These are phyloP conservation scores for Solanum habrochaites DNA, from an alignment of 257 asterid species.

Conservation along the genomic window DNA sequence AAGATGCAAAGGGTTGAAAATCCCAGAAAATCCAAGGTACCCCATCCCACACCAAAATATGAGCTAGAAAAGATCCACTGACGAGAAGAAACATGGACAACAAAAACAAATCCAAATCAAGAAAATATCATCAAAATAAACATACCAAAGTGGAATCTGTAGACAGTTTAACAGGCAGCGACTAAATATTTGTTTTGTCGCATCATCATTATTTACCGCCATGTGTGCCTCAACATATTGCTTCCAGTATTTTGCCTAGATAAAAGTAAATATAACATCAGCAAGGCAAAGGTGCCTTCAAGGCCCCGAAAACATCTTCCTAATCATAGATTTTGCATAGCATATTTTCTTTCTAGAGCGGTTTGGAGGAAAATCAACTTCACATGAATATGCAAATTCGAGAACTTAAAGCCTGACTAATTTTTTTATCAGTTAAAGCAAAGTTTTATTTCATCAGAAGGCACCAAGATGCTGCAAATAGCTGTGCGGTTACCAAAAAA, in stretches of 20 bases:
- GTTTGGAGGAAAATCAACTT: background rate
- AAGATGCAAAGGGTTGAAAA: background rate
- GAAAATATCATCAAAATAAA: background rate
- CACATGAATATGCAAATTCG: background rate
- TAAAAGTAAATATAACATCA: background rate
- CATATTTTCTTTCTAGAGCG: background rate
- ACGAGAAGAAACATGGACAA: background rate
- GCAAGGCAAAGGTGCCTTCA: background rate
- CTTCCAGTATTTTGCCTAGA: constrained; percentile 90
- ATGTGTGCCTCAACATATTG: constrained; percentile 90
- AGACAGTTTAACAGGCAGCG: constrained; percentile 87
- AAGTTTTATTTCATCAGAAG: background rate
- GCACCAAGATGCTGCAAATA: background rate
- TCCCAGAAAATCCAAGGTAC: background rate
- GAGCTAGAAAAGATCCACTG: background rate
- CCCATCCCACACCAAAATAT: background rate
- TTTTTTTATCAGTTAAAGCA: background rate
- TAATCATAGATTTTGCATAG: background rate
- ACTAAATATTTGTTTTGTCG: constrained; percentile 74
- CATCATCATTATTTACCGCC: constrained; percentile 86
- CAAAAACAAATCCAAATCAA: background rate
- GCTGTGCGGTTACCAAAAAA: background rate
- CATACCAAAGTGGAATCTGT: constrained; percentile 89
- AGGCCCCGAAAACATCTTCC: background rate
- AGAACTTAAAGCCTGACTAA: background rate